These are phyloP conservation scores for Epichloe sibirici DNA, from an alignment of 2,329 filamentous ascomycete genomes.

Conservation along the genomic window DNA sequence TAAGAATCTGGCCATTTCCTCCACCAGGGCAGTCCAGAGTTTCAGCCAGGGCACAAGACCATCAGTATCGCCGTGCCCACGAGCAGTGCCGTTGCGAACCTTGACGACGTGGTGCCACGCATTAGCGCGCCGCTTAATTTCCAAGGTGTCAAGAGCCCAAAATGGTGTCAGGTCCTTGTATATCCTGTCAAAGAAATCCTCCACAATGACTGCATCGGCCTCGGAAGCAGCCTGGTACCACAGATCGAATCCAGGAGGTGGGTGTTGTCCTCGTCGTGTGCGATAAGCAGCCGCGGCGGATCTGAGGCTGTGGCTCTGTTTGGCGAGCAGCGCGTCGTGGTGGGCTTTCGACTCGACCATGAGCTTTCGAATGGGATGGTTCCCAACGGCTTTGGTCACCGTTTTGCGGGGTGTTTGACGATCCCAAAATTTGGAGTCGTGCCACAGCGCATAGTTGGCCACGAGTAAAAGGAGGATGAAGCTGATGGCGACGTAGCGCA, in stretches of 20 bases:
- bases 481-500: conserved; percentile 17
- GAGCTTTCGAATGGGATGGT: conserved; percentile 39
- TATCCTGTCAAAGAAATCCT: conserved; percentile 53
- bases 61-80: conserved; percentile 25
- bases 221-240: conserved; percentile 45
- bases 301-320: conserved; percentile 34
- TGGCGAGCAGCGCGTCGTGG: conserved; percentile 29
- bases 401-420: conserved; percentile 7
- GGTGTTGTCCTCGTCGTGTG: conserved; percentile 42
- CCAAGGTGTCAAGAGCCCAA: conserved; percentile 39
- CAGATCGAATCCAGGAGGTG: conserved; percentile 49
- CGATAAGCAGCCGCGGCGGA: conserved; percentile 45
- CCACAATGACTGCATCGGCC: conserved; percentile 42
- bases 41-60: conserved; percentile 32
- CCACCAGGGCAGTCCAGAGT: conserved; percentile 36
- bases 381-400: conserved; percentile 13
- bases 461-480: conserved; percentile 13
- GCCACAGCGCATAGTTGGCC: conserved; percentile 21
- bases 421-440: conserved; percentile 16
- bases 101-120: conserved; percentile 33
- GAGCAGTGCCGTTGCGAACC: conserved; percentile 33
- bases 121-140: conserved; percentile 26
- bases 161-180: conserved; percentile 50
- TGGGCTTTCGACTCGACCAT: conserved; percentile 32
- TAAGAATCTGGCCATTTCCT: conserved; percentile 38